These are phyloP conservation scores for Fusarium sp. DNA, from an alignment of 2,329 filamentous ascomycete species.

Conservation along the genomic window DNA sequence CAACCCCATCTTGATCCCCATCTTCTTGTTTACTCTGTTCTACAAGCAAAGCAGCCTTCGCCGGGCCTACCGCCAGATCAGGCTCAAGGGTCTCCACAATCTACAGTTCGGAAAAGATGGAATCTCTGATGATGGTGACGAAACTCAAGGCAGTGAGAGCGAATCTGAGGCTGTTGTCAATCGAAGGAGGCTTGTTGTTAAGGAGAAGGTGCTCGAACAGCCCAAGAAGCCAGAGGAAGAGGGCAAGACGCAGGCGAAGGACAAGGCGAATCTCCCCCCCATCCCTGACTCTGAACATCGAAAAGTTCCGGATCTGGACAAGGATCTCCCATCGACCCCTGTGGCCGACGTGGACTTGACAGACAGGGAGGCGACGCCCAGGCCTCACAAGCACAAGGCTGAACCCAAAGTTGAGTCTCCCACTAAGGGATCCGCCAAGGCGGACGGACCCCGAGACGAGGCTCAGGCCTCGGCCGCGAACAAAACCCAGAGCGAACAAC, in stretches of 20 bases:
- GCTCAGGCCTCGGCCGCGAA: background rate
- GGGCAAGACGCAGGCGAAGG: background rate
- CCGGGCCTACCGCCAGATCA: conserved; percentile 50
- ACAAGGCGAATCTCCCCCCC: background rate
- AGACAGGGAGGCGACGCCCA: conserved; percentile 28
- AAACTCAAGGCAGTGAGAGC: conserved; percentile 28
- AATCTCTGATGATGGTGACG: conserved; percentile 14
- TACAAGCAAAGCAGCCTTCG: conserved; percentile 59
- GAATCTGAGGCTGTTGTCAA: conserved; percentile 16
- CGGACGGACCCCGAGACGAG: background rate
- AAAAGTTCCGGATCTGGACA: conserved; percentile 1
- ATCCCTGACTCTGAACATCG: conserved; percentile 13
- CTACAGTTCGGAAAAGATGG: conserved; percentile 6
- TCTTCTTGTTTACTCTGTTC: conserved; percentile 55
- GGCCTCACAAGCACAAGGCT: conserved; percentile 6
- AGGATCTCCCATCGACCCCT: conserved; percentile 5
- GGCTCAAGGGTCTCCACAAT: conserved; percentile 41
- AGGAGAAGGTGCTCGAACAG: conserved; percentile 2
- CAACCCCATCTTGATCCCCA: conserved; percentile 63
- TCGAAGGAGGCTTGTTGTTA: background rate
- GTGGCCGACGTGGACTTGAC: conserved; percentile 14
- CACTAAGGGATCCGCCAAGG: conserved; percentile 1
- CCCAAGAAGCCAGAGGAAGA: conserved; percentile 3
- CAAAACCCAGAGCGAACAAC: background rate
- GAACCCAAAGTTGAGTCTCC: conserved; percentile 1